These are phyloP conservation scores for Cicer bijugum DNA, from an alignment of 306 rosid genomes.

Conservation along the genomic window DNA sequence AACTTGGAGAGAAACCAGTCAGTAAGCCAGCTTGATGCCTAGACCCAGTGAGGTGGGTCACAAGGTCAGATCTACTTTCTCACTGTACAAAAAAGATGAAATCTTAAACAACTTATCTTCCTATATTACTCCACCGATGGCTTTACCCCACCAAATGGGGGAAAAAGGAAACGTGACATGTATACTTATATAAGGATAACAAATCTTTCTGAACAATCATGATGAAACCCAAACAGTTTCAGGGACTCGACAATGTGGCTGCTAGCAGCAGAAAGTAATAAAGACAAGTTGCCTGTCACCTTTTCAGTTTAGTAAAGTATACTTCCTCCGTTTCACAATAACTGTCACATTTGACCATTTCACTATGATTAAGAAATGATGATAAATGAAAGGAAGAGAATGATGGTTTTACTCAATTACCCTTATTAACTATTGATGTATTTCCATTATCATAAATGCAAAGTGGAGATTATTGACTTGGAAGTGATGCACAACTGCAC, in stretches of 20 bases:
- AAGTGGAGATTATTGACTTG: no score
- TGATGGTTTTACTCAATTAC: no score
- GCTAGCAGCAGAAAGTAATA: not conserved
- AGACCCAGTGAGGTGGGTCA: conserved; percentile 21
- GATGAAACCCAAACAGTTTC: conserved; percentile 6
- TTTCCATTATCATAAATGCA: no score
- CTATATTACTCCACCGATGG: not conserved
- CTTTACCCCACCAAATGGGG: conserved; percentile 7
- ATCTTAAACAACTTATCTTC: conserved; percentile 9
- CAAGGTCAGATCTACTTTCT: conserved; percentile 20
- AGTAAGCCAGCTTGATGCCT: conserved; percentile 9
- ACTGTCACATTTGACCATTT: no score
- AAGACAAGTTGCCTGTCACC: not conserved
- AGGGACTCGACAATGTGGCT: not conserved
- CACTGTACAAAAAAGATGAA: not conserved
- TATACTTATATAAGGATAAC: no score
- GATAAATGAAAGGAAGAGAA: no score
- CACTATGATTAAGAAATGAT: no score
- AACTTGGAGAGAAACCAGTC: conserved; percentile 31
- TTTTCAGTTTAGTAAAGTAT: not conserved
- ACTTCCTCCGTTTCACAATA: no score
- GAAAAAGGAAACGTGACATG: not conserved
- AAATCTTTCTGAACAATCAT: not conserved
- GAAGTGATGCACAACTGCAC: no score
- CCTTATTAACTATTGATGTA: no score